Base-by-base conservation (phyloP, 148 eudicot species). In the Silene conica region DNA sequence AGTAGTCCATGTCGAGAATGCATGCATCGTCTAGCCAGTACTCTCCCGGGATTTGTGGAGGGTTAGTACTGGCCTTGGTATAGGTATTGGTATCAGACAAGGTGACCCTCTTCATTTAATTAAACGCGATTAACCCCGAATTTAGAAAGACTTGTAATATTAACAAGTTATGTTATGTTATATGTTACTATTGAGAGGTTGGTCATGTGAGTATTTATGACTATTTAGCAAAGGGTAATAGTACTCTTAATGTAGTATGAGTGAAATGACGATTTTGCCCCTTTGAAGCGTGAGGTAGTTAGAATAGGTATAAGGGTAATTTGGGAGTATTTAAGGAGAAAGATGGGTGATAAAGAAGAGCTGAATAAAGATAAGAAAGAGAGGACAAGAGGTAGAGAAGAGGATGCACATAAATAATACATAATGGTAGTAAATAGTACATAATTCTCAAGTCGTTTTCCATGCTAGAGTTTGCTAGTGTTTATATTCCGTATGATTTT, bases 1-100 rank as follows among this genome's bases (percentile, higher is more conserved):
- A 93, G 79, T 89, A 80, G 76, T 91, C 92, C 83, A 87, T 87
- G 81, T 90, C 92, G 23, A 83, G 82, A 38, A 84, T 75, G 74
- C 84, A 81, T 6, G 86, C 81, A 55, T 92, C 89, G 50, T 88
- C 84, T 68, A 83, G 77, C 85, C 86, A 90, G 57, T 71, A 84
- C 56, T 87, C 85, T 12, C 66, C 66, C 1, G 52, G 59, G 56
- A 57, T 58, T 22, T 56, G 55, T 6, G 71, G 76, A 55, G 83
- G 63, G 22, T 80, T 18, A 13, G 62, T 55, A 56, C 52, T 41
- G 38, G 56, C 41, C 52, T 55, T 25, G 73, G 76, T 23, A 70
- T n/a, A 21, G 38, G 56, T 26, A 41, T 55, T 25, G 73, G 78
- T 41, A 1, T 78, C 68, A 65, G 73, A 66, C 69, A 80, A 75